phyloP scores from a whole-genome alignment of 2,329 filamentous ascomycete genomes.

The Sporothrix euskadiensis region DNA sequence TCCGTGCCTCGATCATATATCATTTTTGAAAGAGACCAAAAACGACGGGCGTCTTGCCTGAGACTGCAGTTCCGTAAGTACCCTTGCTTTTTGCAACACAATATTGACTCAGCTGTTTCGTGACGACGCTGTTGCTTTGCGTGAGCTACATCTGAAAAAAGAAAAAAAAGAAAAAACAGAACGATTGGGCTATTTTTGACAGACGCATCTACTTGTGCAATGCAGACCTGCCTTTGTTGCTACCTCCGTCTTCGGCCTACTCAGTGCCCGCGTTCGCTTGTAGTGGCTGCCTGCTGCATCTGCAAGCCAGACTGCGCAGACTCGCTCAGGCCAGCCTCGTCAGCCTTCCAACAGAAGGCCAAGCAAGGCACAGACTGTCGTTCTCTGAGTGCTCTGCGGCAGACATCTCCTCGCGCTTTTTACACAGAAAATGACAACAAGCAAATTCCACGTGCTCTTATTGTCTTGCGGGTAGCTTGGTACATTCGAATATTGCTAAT shows the following conservation, averaged over 20 bases:
- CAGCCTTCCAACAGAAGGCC: background rate
- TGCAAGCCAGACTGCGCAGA: background rate
- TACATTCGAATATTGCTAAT: background rate
- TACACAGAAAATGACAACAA: background rate
- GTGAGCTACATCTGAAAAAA: background rate
- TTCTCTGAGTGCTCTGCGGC: background rate
- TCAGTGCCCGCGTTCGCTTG: background rate
- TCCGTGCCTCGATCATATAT: constrained; percentile 16
- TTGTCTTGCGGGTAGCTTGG: background rate
- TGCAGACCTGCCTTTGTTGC: background rate
- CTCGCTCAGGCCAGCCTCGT: background rate
- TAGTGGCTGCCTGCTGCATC: background rate
- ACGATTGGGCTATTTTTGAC: background rate
- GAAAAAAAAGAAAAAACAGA: too few relatives aligned
- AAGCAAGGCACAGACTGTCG: background rate
- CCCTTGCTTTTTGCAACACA: background rate
- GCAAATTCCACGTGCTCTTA: background rate
- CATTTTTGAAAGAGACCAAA: constrained; percentile 17
- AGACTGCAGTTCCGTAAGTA: background rate
- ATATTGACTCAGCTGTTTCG: constrained; percentile 4
- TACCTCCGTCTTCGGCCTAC: constrained; percentile 16
- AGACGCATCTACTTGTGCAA: background rate
- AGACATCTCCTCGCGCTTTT: background rate
- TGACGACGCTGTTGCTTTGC: constrained; percentile 6
- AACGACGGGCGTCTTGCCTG: background rate